These are phyloP conservation scores for Fraxinus velutina DNA, from an alignment of 305 asterid species.

Conservation along the genomic window DNA sequence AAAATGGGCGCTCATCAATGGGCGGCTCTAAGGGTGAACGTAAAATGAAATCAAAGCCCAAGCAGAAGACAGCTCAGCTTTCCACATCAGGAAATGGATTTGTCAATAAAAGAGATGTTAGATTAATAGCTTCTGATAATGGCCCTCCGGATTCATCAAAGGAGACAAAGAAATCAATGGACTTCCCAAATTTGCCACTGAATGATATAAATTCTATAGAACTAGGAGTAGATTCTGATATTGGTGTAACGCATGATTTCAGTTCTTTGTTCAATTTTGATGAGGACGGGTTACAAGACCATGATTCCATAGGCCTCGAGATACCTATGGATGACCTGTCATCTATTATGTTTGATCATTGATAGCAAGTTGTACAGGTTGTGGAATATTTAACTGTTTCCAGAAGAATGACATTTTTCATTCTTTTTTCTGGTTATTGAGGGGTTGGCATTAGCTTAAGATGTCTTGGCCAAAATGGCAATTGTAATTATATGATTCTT, in stretches of 20 bases:
- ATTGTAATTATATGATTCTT: conserved; percentile 66
- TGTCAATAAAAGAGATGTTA: conserved; percentile 49
- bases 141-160: conserved; percentile 29
- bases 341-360: conserved; percentile 54
- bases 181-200: conserved; percentile 43
- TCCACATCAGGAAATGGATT: conserved; percentile 63
- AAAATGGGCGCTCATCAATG: conserved; percentile 35
- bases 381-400: conserved; percentile 41
- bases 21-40: conserved; percentile 79
- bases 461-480: conserved; percentile 50
- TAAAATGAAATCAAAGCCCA: conserved; percentile 70
- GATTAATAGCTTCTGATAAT: conserved; percentile 45
- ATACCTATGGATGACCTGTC: conserved; percentile 93
- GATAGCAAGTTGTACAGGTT: conserved; percentile 52
- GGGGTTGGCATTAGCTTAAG: conserved; percentile 26
- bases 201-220: conserved; percentile 54
- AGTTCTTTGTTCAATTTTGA: conserved; percentile 88
- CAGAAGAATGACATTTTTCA: conserved; percentile 23
- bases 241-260: conserved; percentile 67
- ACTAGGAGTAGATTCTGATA: conserved; percentile 61
- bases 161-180: conserved; percentile 40
- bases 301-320: conserved; percentile 63
- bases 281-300: conserved; percentile 60
- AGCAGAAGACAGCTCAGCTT: conserved; percentile 81
- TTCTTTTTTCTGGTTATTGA: background rate